Conservation (phyloP, 495 filamentous ascomycete species). For the Neurospora sp. region DNA sequence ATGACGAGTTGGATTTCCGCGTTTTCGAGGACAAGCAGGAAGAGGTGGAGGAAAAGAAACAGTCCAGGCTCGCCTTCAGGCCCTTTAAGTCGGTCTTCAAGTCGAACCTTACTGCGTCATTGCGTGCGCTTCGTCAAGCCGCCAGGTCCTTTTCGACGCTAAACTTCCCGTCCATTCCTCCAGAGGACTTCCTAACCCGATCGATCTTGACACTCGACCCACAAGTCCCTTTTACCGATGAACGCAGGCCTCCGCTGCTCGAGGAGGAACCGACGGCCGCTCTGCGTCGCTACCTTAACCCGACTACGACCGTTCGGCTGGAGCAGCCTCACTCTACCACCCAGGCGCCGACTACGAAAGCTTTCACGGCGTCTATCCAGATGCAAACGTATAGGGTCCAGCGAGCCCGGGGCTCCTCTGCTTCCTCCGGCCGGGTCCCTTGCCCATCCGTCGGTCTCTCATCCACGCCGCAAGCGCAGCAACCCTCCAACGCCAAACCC, state of each 20-base stretch:
- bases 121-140: conserved; percentile 76
- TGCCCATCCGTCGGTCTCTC: conserved; percentile 26
- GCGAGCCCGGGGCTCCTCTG: conserved; percentile 30
- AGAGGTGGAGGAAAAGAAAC: conserved; percentile 25
- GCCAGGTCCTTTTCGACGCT: conserved; percentile 76
- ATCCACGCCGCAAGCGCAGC: conserved; percentile 29
- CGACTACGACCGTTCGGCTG: conserved; percentile 55
- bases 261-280: conserved; percentile 71
- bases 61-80: conserved; percentile 20
- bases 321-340: conserved; percentile 40
- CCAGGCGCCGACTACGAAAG: conserved; percentile 17
- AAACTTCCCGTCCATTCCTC: conserved; percentile 59
- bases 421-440: conserved; percentile 24
- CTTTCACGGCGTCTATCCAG: conserved; percentile 69
- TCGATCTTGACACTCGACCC: conserved; percentile 73
- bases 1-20: conserved; percentile 37
- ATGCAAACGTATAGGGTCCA: conserved; percentile 72
- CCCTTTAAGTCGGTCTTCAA: conserved; percentile 58
- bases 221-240: conserved; percentile 66
- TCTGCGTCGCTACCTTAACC: conserved; percentile 88
- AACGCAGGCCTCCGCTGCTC: conserved; percentile 72
- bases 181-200: conserved; percentile 83
- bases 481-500: conserved; percentile 19
- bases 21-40: conserved; percentile 26
- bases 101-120: conserved; percentile 88